These are phyloP conservation scores for Colletotrichum zoysiae DNA, from an alignment of 2,329 filamentous ascomycete species.

Conservation along the genomic window DNA sequence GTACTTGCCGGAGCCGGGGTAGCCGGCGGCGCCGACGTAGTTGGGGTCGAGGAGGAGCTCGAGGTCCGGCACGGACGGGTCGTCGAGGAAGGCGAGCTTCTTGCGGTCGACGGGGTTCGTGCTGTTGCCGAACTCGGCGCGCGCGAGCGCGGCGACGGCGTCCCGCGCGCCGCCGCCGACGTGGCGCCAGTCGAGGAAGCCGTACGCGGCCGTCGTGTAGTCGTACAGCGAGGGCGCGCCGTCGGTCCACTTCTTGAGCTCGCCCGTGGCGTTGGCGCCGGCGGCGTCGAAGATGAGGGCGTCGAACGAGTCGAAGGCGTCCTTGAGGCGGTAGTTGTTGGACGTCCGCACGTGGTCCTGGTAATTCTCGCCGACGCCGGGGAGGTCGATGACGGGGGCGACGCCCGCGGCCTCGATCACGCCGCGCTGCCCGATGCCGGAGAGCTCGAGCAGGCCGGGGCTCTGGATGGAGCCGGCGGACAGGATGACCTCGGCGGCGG, in stretches of 20 bases:
- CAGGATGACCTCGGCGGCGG: conserved; percentile 35
- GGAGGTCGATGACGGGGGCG: conserved; percentile 54
- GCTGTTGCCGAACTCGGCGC: conserved; percentile 46
- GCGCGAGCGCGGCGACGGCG: conserved; percentile 49
- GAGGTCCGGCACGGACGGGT: conserved; percentile 47
- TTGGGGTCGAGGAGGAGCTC: conserved; percentile 50
- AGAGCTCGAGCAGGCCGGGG: conserved; percentile 49
- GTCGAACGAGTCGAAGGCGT: conserved; percentile 49
- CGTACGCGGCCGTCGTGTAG: conserved; percentile 53
- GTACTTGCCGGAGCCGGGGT: conserved; percentile 45
- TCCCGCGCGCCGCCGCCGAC: conserved; percentile 48
- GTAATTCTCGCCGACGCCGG: conserved; percentile 61
- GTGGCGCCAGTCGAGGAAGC: conserved; percentile 57
- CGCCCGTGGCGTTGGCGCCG: conserved; percentile 50
- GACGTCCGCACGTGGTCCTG: conserved; percentile 58
- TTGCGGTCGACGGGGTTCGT: conserved; percentile 51
- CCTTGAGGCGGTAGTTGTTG: conserved; percentile 47
- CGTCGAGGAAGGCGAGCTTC: conserved; percentile 55
- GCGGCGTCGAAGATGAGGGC: conserved; percentile 43
- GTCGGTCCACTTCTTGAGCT: conserved; percentile 53
- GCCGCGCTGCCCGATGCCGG: conserved; percentile 50
- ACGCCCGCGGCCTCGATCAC: conserved; percentile 56
- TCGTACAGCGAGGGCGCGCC: conserved; percentile 52
- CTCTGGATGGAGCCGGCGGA: conserved; percentile 38
- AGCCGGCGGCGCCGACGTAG: conserved; percentile 48